Evolutionary conservation across 805 yeast genomes (phyloP).

Genomic region (Yamadazyma nakazawae): DNA sequence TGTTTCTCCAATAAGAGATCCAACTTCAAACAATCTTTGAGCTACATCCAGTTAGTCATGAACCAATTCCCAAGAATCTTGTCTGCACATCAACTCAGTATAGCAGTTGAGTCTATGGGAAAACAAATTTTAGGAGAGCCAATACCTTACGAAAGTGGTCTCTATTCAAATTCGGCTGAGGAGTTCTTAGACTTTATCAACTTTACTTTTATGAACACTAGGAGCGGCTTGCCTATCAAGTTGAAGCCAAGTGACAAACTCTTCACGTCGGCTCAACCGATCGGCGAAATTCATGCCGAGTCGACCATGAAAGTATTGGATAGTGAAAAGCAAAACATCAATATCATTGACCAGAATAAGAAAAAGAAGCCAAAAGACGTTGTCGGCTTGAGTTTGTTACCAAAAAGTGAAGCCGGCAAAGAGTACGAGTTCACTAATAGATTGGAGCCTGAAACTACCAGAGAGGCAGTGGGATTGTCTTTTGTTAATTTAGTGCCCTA

Average conservation of each 20-base stretch:
- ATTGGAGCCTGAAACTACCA: slow-evolving; percentile 34
- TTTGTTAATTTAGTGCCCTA: slow-evolving; percentile 54
- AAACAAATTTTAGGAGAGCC: slow-evolving; percentile 32
- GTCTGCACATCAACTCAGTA: slow-evolving; percentile 51
- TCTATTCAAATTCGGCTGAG: slow-evolving; percentile 20
- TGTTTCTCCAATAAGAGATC: slow-evolving; percentile 29
- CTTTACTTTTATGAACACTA: slow-evolving; percentile 34
- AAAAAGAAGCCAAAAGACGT: slow-evolving; percentile 31
- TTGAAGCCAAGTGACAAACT: slow-evolving; percentile 6
- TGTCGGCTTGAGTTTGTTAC: slow-evolving; percentile 16
- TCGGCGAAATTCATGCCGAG: slow-evolving; percentile 33
- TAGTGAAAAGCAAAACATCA: slow-evolving; percentile 13
- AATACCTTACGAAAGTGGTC: slow-evolving; percentile 8
- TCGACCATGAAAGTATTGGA: slow-evolving; percentile 30
- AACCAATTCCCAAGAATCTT: slow-evolving; percentile 55
- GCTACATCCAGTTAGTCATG: slow-evolving; percentile 47
- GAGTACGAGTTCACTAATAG: slow-evolving; percentile 23
- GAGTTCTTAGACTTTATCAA: slow-evolving; percentile 43
- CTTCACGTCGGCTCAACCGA: slow-evolving; percentile 38
- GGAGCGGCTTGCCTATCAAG: slow-evolving; percentile 27
- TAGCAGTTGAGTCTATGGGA: slow-evolving; percentile 58
- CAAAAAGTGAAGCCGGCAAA: slow-evolving; percentile 5
- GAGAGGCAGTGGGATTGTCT: slow-evolving; percentile 48
- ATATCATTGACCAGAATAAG: slow-evolving; percentile 29
- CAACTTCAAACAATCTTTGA: slow-evolving; percentile 19